Evolutionary conservation across 169 alveolate species (phyloP), one percentile per base, ranked within the genome.

Genomic region (Cryptosporidium sp.): DNA sequence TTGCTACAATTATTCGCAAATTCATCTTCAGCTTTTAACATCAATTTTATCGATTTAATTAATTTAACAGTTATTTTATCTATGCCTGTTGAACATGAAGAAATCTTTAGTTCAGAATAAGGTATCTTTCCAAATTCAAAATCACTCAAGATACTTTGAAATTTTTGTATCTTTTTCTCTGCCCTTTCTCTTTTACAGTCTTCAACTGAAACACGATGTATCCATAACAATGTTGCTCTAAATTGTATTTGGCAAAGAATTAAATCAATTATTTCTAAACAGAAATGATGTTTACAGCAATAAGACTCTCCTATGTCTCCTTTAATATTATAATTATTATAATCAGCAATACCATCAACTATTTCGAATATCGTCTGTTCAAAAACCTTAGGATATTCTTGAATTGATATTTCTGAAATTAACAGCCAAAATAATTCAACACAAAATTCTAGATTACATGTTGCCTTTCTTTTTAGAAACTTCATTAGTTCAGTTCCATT

Each of bases 391-490:
- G 62, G 29, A 26, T 35, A 89, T 5, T 29, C 58, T 37, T 33
- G 68, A 39, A 23, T 61, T 52, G 91, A 51, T 3, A 65, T 29
- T 73, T 87, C 93, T 23, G 86, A 84, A 33, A 85, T 41, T 37
- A 92, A 51, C 23, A 80, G 50, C 93, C 94, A 92, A 55, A 74
- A 84, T 14, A 89, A 58, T 31, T 67, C 84, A 26, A 73, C 59
- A 4, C 92, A 92, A 23, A 92, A 67, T 18, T 85, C 71, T 21
- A 43, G 33, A 43, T 52, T 69, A 39, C 70, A 45, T 6, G 62
- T 39, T 29, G 85, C 91, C 16, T 70, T 45, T 39, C 67, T 37
- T 29, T 74, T 71, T 31, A 92, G 84, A 51, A 89, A 69, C 23
- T 41, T 29, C 31, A 51, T 23, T 55, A 92, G 71, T 12, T 73